phyloP scores from a whole-genome alignment of 2,329 filamentous ascomycete genomes.

The Sporothrix brasiliensis region DNA sequence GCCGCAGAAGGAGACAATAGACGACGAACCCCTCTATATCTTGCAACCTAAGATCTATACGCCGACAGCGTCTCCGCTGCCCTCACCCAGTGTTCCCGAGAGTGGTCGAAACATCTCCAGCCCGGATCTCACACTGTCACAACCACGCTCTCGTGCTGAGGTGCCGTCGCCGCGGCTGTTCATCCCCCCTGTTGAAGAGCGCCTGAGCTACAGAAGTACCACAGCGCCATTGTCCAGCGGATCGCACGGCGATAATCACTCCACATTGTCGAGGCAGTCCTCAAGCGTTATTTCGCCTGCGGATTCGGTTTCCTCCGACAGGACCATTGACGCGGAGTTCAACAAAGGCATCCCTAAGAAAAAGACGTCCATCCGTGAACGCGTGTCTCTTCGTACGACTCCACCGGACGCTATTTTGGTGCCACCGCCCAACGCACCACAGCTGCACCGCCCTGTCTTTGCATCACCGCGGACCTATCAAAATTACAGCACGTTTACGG shows the following conservation, averaged over 20 bases:
- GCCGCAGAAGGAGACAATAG: constrained; percentile 6
- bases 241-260: not conserved
- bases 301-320: constrained; percentile 25
- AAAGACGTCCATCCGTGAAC: constrained; percentile 55
- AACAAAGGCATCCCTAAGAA: constrained; percentile 31
- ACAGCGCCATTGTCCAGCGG: constrained; percentile 21
- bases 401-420: constrained; percentile 59
- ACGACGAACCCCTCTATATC: constrained; percentile 50
- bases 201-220: constrained; percentile 17
- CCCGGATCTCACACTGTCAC: not conserved
- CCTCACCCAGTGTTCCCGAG: constrained; percentile 50
- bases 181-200: constrained; percentile 27
- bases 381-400: constrained; percentile 57
- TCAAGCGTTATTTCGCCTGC: constrained; percentile 22
- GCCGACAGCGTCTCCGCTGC: constrained; percentile 53
- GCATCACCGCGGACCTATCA: constrained; percentile 42
- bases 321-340: not conserved
- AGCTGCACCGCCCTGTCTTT: constrained; percentile 43
- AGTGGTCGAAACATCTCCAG: not conserved
- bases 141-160: constrained; percentile 20
- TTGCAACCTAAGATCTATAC: constrained; percentile 63
- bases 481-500: constrained; percentile 38
- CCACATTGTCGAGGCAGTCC: constrained; percentile 7
- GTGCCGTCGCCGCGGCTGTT: constrained; percentile 19
- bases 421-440: constrained; percentile 48